These are phyloP conservation scores for Onygenales sp. DNA, from an alignment of 2,329 filamentous ascomycete species.

Conservation along the genomic window DNA sequence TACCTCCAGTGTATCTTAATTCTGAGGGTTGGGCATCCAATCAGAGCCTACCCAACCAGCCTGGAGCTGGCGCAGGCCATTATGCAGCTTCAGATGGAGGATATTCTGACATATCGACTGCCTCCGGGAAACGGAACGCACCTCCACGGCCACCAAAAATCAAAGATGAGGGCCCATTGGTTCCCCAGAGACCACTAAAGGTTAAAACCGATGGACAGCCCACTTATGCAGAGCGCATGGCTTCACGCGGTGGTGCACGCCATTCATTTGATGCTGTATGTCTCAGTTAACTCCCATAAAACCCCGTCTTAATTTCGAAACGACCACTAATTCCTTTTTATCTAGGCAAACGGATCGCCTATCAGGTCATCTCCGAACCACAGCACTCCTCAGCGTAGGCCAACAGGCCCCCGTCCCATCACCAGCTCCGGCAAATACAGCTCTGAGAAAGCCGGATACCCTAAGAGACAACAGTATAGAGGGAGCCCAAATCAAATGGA, in stretches of 20 bases:
- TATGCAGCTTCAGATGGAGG: constrained; percentile 39
- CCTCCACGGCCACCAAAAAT: constrained; percentile 46
- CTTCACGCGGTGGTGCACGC: constrained; percentile 23
- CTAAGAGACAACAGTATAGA: constrained; percentile 21
- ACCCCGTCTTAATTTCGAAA: background rate
- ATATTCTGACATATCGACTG: constrained; percentile 34
- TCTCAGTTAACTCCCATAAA: constrained; percentile 1
- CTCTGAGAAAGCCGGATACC: constrained; percentile 10
- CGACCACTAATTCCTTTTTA: background rate
- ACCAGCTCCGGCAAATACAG: constrained; percentile 23
- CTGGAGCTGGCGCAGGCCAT: constrained; percentile 30
- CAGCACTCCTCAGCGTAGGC: constrained; percentile 32
- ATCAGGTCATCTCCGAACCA: constrained; percentile 22
- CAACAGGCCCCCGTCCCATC: constrained; percentile 39
- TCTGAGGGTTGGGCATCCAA: constrained; percentile 40
- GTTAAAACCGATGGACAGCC: constrained; percentile 25
- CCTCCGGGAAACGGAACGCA: constrained; percentile 22
- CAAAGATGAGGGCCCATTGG: constrained; percentile 48
- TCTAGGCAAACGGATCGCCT: constrained; percentile 15
- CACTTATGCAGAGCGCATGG: constrained; percentile 32
- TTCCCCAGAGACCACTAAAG: constrained; percentile 43
- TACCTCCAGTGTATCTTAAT: constrained; percentile 28
- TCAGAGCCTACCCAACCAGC: constrained; percentile 26
- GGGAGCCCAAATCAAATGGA: constrained; percentile 26
- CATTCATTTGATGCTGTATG: constrained; percentile 20